Percentiles rank a stretch among this genome's conserved stretches.
These are phyloP conservation scores for Lactifluus piperatus DNA, from an alignment of 768 basidiomycete species.

Conservation along the genomic window DNA sequence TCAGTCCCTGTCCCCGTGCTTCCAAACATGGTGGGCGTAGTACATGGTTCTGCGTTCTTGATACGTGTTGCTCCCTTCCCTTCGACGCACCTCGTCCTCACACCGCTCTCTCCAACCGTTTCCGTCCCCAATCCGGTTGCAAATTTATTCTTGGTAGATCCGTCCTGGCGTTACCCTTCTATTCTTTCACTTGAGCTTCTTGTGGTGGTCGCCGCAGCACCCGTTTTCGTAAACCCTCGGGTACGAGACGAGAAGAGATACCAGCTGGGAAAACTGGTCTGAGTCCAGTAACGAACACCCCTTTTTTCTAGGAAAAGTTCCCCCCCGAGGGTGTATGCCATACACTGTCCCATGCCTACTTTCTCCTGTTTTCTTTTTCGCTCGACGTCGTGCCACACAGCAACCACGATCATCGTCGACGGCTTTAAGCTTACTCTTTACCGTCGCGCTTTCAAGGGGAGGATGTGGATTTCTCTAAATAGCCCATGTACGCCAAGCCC, in stretches of 20 bases:
- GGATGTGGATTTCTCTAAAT: not conserved
- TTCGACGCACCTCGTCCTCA: not conserved
- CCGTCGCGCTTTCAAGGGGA: not conserved
- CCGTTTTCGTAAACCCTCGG: not conserved
- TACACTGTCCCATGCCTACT: not conserved
- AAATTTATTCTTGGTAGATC: not conserved
- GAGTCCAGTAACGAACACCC: not conserved
- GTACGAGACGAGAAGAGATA: not conserved
- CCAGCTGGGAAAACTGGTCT: not conserved
- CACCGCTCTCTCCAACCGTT: not conserved
- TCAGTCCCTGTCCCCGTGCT: not conserved
- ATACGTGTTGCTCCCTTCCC: too few species aligned
- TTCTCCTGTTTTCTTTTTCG: not conserved
- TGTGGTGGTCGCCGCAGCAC: not conserved
- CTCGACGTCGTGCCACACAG: not conserved
- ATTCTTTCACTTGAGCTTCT: not conserved
- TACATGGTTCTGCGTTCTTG: not conserved
- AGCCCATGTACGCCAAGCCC: not conserved
- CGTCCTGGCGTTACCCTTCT: not conserved
- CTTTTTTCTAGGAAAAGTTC: not conserved
- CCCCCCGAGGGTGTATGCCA: not conserved
- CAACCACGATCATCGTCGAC: not conserved
- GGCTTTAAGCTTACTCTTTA: not conserved
- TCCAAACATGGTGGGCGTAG: not conserved
- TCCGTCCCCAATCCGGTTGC: not conserved